A percentile compares a stretch with the other conserved stretches of the same genome.
Evolutionary conservation across 208 protist species (phyloP).

Genomic region (Acanthamoeba sp.): DNA sequence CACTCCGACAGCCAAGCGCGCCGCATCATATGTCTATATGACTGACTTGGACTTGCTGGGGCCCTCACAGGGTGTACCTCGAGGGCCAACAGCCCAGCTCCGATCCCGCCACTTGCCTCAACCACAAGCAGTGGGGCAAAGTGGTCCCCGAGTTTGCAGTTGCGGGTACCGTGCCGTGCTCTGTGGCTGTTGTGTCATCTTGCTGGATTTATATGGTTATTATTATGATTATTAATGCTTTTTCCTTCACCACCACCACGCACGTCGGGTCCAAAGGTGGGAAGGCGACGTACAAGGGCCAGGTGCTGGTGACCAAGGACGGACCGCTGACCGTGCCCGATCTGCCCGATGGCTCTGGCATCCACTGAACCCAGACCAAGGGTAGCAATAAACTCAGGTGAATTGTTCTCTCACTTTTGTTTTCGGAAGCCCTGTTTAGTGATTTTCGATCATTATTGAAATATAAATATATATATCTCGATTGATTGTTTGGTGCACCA

Average conservation of each 20-base stretch:
- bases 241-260: neutral
- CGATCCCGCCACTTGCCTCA: conserved; percentile 3
- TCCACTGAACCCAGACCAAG: too few species aligned
- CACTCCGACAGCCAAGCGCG: too few species aligned
- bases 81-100: conserved; percentile 39
- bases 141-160: conserved; percentile 35
- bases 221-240: neutral
- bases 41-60: too few species aligned
- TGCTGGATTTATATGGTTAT: neutral
- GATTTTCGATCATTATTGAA: too few species aligned
- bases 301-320: conserved; percentile 17
- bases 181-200: too few species aligned
- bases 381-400: too few species aligned
- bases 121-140: conserved; percentile 64
- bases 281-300: conserved; percentile 47
- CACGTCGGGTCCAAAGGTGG: neutral
- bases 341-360: conserved; percentile 42
- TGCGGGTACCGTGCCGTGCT: neutral
- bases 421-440: too few species aligned
- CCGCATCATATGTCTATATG: too few species aligned
- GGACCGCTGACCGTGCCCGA: neutral
- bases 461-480: too few species aligned
- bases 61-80: conserved; percentile 5
- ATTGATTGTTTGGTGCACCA: too few species aligned
- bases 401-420: too few species aligned